phyloP scores from a whole-genome alignment of 2,329 filamentous ascomycete genomes.

The Tricladium varicosporioides region DNA sequence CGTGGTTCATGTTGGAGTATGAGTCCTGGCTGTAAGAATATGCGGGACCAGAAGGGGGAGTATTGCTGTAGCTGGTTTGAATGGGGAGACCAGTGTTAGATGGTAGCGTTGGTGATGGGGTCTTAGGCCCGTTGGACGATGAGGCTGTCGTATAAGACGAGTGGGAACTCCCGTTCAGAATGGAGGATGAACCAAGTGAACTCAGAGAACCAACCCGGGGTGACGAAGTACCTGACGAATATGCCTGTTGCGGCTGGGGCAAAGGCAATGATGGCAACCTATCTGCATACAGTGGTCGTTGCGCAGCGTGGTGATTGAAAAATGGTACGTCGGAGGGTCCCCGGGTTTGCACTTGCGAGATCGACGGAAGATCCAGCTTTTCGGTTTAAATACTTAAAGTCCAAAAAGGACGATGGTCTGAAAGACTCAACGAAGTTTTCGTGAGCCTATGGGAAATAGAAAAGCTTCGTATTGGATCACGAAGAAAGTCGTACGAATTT shows the following conservation, averaged over 20 bases:
- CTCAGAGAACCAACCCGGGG: conserved; percentile 69
- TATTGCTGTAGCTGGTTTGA: conserved; percentile 33
- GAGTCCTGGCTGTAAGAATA: conserved; percentile 40
- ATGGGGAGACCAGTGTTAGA: conserved; percentile 45
- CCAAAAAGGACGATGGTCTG: conserved; percentile 30
- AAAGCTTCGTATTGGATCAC: neutral
- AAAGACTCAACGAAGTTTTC: conserved; percentile 27
- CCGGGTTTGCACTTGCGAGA: conserved; percentile 79
- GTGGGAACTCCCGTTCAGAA: conserved; percentile 51
- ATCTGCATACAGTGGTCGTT: conserved; percentile 67
- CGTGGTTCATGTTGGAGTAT: conserved; percentile 72
- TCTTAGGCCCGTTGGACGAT: conserved; percentile 65
- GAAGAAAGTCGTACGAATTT: conserved; percentile 2
- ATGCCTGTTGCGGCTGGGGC: conserved; percentile 60
- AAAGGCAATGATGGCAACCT: conserved; percentile 70
- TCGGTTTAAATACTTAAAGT: conserved; percentile 54
- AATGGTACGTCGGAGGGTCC: conserved; percentile 69
- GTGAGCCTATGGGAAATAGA: conserved; percentile 6
- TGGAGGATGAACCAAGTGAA: conserved; percentile 58
- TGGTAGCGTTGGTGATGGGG: conserved; percentile 69
- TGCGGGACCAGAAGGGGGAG: conserved; percentile 37
- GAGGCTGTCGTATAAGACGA: conserved; percentile 52
- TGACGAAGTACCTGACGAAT: conserved; percentile 70
- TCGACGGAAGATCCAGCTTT: conserved; percentile 93
- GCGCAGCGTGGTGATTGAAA: conserved; percentile 65